These are phyloP conservation scores for Cyclanthera cordifolia DNA, from an alignment of 306 rosid species.

Conservation along the genomic window DNA sequence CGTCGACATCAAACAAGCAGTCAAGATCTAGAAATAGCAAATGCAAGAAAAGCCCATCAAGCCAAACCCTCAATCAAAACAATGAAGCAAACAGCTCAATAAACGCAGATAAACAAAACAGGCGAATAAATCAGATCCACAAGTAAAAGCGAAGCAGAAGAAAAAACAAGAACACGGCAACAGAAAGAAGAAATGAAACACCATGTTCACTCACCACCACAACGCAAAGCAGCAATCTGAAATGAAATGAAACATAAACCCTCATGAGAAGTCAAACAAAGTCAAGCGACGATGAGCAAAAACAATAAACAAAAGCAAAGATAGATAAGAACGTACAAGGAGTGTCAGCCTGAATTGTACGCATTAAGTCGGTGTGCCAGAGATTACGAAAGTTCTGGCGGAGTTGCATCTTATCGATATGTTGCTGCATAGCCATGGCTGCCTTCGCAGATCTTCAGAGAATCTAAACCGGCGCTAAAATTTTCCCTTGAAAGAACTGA, in stretches of 20 bases:
- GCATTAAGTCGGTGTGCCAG: conserved; percentile 68
- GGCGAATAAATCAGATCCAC: conserved; percentile 1
- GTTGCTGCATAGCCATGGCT: conserved; percentile 51
- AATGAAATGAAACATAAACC: conserved; percentile 3
- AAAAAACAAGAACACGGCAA: too few relatives aligned
- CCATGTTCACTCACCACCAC: conserved; percentile 45
- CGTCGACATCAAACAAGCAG: background rate
- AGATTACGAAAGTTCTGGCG: conserved; percentile 71
- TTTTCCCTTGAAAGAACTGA: background rate
- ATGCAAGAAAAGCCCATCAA: background rate
- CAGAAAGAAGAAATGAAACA: too few relatives aligned
- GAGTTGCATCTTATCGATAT: conserved; percentile 66
- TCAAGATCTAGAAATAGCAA: conserved; percentile 2
- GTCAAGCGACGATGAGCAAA: background rate
- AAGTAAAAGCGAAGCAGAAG: background rate
- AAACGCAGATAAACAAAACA: background rate
- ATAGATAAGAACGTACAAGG: conserved; percentile 28
- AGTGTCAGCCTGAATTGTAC: conserved; percentile 52
- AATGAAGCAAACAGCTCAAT: background rate
- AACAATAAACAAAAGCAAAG: background rate
- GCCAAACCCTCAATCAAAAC: background rate
- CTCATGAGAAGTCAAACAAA: conserved; percentile 10
- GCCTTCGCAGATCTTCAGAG: background rate
- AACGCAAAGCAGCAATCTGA: conserved; percentile 73
- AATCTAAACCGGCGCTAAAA: background rate